A percentile compares a stretch with the other conserved stretches of the same genome.
Evolutionary conservation across 1,284 basidiomycete genomes (phyloP).

Genomic region (Melampsora larici-populina): DNA sequence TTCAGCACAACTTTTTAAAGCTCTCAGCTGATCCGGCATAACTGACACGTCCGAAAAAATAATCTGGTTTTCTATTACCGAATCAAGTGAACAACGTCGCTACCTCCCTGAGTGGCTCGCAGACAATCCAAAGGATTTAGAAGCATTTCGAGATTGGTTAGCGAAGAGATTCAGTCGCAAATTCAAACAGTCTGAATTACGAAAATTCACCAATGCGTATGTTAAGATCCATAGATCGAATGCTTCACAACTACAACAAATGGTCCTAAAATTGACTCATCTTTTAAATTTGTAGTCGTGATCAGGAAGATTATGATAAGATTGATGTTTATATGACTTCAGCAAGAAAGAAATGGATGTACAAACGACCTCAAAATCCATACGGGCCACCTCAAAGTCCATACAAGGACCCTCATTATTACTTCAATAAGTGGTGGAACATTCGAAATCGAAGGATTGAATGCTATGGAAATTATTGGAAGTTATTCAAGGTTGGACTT

Average conservation of each 20-base stretch:
- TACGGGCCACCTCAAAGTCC: too few relatives aligned
- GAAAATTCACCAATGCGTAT: neutral
- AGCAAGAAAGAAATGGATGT: neutral
- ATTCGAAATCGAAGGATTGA: neutral
- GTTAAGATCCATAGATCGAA: neutral
- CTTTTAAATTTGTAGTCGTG: neutral
- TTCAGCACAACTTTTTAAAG: neutral
- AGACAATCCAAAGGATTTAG: neutral
- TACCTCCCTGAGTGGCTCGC: too few relatives aligned
- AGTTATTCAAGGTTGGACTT: neutral
- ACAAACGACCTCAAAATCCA: too few relatives aligned
- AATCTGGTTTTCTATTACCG: neutral
- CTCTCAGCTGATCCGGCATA: neutral
- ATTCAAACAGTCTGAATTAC: neutral
- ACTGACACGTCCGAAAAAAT: neutral
- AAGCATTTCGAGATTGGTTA: neutral
- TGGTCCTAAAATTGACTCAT: neutral
- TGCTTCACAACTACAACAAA: neutral
- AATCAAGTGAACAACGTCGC: neutral
- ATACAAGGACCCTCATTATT: neutral
- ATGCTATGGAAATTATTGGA: neutral
- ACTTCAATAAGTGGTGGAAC: constrained; percentile 2
- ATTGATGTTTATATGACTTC: neutral
- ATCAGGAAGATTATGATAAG: neutral
- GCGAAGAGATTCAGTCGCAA: neutral